Base-by-base conservation (phyloP, 1,139 yeast genomes). In the Meyerozyma sp. region DNA sequence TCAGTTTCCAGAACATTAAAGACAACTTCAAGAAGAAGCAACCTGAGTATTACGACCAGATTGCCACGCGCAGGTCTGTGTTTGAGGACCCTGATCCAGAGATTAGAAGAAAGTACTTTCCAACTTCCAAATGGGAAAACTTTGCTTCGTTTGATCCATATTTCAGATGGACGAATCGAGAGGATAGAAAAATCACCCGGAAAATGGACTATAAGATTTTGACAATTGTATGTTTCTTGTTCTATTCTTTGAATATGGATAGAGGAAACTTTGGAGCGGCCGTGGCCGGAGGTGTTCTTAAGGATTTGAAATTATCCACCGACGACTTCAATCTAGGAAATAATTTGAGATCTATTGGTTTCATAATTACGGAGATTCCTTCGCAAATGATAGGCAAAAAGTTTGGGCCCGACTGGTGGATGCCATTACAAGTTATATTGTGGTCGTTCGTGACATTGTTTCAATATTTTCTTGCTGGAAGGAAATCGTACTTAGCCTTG, bases 331-430 rank as follows among this genome's bases (percentile, higher is more conserved):
- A 79, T 52, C 52, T 61, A 27, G 82, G 79, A 5, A 69, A 66
- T 48, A 75, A 80, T 11, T 59, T 77, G 32, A 67, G 68, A 44
- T 61, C 68, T 42, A 59, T 72, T 8, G 61, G 74, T 39, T 79
- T 78, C 53, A 56, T 79, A 42, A 53, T 58, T 10, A 73, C 79
- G 9, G 83, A 79, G 54, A 58, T 79, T 14, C 83, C 83, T 0
- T 77, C 82, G 1, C 82, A 77, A 52, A 59, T 78, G 51, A 51
- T 78, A 16, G 71, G 80, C 7, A 78, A 79, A 52, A 67, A 63
- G 44, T 44, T 78, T 21, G 84, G 83, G 6, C 72, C 80, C 4
- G 82, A 77, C 53, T 50, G 68, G 36, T 79, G 80, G 73, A 68
- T 78, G 41, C 84, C 84, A 1, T 59, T 66, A 30, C 82, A 78